Base-by-base conservation (phyloP, 768 basidiomycete species). In the Phanerochaete carnosa region DNA sequence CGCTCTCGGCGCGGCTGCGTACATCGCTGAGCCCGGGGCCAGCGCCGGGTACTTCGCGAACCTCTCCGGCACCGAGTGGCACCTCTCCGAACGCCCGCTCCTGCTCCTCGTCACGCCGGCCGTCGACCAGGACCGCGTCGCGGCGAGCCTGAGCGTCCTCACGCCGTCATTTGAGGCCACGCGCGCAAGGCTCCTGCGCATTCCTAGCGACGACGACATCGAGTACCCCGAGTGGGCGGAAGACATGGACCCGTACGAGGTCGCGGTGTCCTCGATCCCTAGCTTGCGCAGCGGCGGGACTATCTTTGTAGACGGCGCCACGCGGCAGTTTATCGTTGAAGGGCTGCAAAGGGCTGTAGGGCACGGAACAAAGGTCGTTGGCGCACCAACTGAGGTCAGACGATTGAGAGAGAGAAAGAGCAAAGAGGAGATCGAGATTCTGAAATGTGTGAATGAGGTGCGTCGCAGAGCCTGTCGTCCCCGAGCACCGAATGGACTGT, bases 391-490 rank as follows among this genome's bases (percentile, higher is more conserved):
- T 2, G 79, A 80, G 53, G 78, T 94, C 30, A 79, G 76, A n/a
- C 75, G 77, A 43, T 69, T 94, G 25, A 79, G 92, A 25, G 89
- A 94, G 71, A 80, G 87, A 62, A 94, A 95, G 71, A 90, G 88
- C 13, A 63, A 68, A 9, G 77, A 85, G 49, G 93, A 94, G 68
- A 75, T 93, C 13, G 81, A 81, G 4, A 78, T 94, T 53, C 70
- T 96, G 68, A 84, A 79, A 65, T 94, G 90, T 68, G 90, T 78
- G 1, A 94, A 93, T 68, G 89, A 94, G 80, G 91, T 93, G 51
- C 4, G 73, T 55, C 23, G 2, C 28, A 15, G 55, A 25, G 19
- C 16, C 25, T 57, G 16, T 13, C 23, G 19, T 7, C 6, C 16
- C 15, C n/a, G 22, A 32, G 23, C 23, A 50, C 53, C 47, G 23